Evolutionary conservation across 345 rosid genomes (phyloP).

Genomic region (Salix arbutifolia): DNA sequence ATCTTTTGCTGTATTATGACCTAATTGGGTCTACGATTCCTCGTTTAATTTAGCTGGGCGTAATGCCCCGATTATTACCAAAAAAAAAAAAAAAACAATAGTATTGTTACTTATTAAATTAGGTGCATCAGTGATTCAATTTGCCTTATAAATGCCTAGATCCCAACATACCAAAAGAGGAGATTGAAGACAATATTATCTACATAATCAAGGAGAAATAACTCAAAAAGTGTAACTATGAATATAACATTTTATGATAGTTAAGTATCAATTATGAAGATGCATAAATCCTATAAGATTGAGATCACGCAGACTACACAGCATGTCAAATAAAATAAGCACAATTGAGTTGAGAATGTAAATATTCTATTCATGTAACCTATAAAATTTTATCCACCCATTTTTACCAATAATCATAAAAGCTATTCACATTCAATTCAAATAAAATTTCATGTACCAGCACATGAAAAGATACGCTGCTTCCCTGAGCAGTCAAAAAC

Average conservation of each 20-base stretch:
- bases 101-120: neutral
- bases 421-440: too few species aligned
- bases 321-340: neutral
- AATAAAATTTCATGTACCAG: too few species aligned
- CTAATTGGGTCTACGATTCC: too few species aligned
- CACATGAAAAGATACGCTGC: neutral
- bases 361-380: neutral
- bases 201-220: neutral
- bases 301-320: neutral
- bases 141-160: neutral
- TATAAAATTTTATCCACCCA: neutral
- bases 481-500: neutral
- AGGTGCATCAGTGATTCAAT: neutral
- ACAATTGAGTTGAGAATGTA: neutral
- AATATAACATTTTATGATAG: neutral
- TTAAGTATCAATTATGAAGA: neutral
- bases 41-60: too few species aligned
- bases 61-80: too few species aligned
- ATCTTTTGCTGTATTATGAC: too few species aligned
- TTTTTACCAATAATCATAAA: too few species aligned
- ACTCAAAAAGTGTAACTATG: neutral
- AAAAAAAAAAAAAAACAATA: too few species aligned
- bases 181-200: neutral
- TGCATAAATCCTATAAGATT: neutral
- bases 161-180: neutral